phyloP scores from a whole-genome alignment of 2,329 filamentous ascomycete species.

The Colletotrichum salicis region DNA sequence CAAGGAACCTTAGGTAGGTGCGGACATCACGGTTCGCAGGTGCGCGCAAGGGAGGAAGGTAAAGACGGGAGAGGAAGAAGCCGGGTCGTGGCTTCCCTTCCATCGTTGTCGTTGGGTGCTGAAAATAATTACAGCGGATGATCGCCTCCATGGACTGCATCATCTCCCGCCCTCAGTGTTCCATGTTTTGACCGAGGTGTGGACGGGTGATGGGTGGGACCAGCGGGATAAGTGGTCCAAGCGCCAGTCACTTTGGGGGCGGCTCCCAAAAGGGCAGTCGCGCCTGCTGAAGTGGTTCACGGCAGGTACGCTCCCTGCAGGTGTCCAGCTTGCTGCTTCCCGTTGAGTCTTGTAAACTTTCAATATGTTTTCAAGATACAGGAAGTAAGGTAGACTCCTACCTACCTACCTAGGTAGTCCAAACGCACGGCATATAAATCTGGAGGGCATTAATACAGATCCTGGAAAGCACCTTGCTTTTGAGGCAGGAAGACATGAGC shows the following conservation, averaged over 20 bases:
- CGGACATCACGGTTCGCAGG: neutral
- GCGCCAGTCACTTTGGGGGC: neutral
- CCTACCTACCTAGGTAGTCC: too few species aligned
- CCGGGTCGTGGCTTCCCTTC: neutral
- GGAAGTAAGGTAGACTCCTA: too few species aligned
- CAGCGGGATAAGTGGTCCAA: neutral
- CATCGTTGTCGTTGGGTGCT: neutral
- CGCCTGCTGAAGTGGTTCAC: neutral
- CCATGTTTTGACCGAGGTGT: neutral
- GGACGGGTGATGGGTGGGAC: neutral
- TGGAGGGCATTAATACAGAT: too few species aligned
- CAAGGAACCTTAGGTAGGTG: too few species aligned
- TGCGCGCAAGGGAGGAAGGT: neutral
- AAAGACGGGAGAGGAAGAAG: neutral
- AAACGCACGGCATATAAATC: too few species aligned
- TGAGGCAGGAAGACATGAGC: too few species aligned
- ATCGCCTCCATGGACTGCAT: neutral
- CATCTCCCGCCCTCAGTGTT: neutral
- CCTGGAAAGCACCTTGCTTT: too few species aligned
- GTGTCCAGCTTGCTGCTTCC: slow-evolving; percentile 3
- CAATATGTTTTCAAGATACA: neutral
- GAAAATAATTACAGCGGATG: slow-evolving; percentile 21
- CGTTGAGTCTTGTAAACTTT: neutral
- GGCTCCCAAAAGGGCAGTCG: slow-evolving; percentile 5
- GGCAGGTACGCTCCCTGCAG: neutral